A percentile compares a stretch with the other conserved stretches of the same genome.
phyloP scores from a whole-genome alignment of 2,329 filamentous ascomycete genomes.

The Emmonsia crescens region DNA sequence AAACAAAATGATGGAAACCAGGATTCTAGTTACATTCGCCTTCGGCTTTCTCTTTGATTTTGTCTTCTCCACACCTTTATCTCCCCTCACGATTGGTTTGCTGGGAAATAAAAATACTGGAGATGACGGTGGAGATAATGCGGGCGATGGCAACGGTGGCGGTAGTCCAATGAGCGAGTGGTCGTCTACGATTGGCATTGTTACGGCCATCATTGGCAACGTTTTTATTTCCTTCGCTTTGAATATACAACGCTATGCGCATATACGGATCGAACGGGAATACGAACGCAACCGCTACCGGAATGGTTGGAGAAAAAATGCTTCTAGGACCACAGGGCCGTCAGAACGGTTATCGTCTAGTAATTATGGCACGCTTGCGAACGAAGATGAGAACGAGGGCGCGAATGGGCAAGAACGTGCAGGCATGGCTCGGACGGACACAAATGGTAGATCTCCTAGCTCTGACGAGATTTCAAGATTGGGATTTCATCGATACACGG shows the following conservation, averaged over 20 bases:
- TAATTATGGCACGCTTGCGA: slow-evolving; percentile 35
- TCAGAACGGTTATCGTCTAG: slow-evolving; percentile 10
- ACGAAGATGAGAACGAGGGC: slow-evolving; percentile 2
- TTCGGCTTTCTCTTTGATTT: slow-evolving; percentile 5
- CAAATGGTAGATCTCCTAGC: slow-evolving; percentile 10
- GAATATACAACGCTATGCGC: slow-evolving; percentile 93
- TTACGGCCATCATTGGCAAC: slow-evolving; percentile 87
- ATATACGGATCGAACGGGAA: slow-evolving; percentile 69
- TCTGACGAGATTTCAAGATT: neutral
- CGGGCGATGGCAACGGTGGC: neutral
- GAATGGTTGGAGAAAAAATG: slow-evolving; percentile 41
- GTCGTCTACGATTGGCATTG: slow-evolving; percentile 86
- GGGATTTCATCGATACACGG: neutral
- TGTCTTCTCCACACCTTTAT: slow-evolving; percentile 2
- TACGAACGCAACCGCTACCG: slow-evolving; percentile 47
- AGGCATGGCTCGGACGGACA: neutral
- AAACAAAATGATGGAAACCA: neutral
- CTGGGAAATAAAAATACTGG: neutral
- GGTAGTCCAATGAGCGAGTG: slow-evolving; percentile 12
- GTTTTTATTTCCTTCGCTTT: slow-evolving; percentile 88
- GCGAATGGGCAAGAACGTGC: slow-evolving; percentile 1
- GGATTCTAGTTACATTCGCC: slow-evolving; percentile 2
- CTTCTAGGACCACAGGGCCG: slow-evolving; percentile 8
- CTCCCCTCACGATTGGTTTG: slow-evolving; percentile 1
- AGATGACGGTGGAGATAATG: neutral